phyloP scores from a whole-genome alignment of 177 flowering plant genomes.

The Vitis hybrid region DNA sequence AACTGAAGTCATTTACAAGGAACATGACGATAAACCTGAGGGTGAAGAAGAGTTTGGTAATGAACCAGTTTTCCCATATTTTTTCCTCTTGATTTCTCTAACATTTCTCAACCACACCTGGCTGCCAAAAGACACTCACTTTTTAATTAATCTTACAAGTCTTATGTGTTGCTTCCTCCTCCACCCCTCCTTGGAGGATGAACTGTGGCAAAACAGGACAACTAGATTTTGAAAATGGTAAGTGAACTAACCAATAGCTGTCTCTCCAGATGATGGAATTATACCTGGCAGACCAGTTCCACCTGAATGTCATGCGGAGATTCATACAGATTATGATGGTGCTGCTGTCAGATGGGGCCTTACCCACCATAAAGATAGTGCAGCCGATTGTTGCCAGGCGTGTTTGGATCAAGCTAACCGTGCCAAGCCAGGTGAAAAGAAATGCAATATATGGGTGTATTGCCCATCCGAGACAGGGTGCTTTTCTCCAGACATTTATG shows the following conservation, averaged over 20 bases:
- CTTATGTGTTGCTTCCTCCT: no score
- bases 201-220: background rate
- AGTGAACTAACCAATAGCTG: background rate
- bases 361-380: slow-evolving; percentile 90
- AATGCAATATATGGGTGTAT: slow-evolving; percentile 97
- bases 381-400: slow-evolving; percentile 98
- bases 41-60: slow-evolving; percentile 75
- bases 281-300: slow-evolving; percentile 81
- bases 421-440: slow-evolving; percentile 75
- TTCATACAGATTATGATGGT: slow-evolving; percentile 93
- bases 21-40: slow-evolving; percentile 72
- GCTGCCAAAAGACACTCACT: no score
- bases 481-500: slow-evolving; percentile 90
- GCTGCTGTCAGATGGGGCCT: slow-evolving; percentile 97
- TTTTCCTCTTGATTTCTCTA: background rate
- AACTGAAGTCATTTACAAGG: slow-evolving; percentile 47
- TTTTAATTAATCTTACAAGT: no score
- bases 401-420: slow-evolving; percentile 89
- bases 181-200: no score
- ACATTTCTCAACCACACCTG: background rate
- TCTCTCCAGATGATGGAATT: slow-evolving; percentile 52
- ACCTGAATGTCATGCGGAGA: slow-evolving; percentile 79
- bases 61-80: background rate
- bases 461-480: slow-evolving; percentile 92
- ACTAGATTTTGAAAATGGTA: background rate